Base-by-base conservation (phyloP, 805 yeast species). In the Myxozyma sirexii region DNA sequence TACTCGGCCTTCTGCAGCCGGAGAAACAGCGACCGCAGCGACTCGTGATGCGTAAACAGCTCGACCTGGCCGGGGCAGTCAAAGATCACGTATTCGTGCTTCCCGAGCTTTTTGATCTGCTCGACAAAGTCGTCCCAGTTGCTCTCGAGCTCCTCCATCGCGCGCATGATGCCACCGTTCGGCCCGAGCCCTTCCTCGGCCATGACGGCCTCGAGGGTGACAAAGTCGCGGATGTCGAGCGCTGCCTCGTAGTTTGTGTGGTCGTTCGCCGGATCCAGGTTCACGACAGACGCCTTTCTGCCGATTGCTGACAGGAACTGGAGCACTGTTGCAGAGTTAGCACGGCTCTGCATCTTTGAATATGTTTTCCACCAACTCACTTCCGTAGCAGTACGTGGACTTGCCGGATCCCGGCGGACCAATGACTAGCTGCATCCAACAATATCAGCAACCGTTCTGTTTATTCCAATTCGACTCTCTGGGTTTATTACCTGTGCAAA, bases 321-420 rank as follows among this genome's bases (percentile, higher is more conserved):
- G 64, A 82, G 82, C 84, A 93, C 68, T 65, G 23, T 33, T 3
- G 15, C 12, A 4, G 4, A 13, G 4, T n/a, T 4, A 10, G 38
- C 29, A 8, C 26, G 49, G 29, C 6, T n/a, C 4, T n/a, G 17
- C 6, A 26, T n/a, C n/a, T 3, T n/a, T 39, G 27, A 15, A 37
- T 39, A 19, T 1, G n/a, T 17, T 15, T 23, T 31, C 3, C n/a
- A 35, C 8, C 21, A 35, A 54, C 67, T 15, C 45, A 65, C 68
- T 77, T 44, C 99, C 99, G 72, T 85, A 79, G 72, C 97, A 92
- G 72, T 90, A 94, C 0, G 99, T 96, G 0, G 97, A 89, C 70
- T 94, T 94, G 0, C 99, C 99, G 0, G 96, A 82, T 0, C 99
- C 99, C 0, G 99, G 99, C 0, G 99, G 98, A 0, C 99, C 99